Conservation (phyloP, 305 asterid genomes). For the Withania somnifera region DNA sequence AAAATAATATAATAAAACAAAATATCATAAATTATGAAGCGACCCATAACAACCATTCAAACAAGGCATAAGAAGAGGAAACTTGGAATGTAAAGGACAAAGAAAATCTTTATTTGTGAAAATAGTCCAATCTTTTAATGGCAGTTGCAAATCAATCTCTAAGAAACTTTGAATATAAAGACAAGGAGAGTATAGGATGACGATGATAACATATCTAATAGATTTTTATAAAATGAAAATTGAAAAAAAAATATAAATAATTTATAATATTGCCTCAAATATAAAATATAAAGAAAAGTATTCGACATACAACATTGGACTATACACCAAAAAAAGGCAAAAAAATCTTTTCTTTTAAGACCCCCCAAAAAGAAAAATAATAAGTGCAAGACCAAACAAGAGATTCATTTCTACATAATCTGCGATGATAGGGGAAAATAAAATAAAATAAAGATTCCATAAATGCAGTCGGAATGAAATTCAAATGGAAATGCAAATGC, state of each 20-base stretch:
- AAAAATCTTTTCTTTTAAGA: not conserved
- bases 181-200: not conserved
- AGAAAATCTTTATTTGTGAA: not conserved
- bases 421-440: conserved; percentile 63
- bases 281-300: no score
- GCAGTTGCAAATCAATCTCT: not conserved
- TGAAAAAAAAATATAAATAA: no score
- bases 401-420: conserved; percentile 41
- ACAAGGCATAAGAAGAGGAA: not conserved
- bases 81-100: not conserved
- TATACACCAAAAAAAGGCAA: not conserved
- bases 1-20: no score
- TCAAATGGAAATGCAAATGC: conserved; percentile 25
- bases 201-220: no score
- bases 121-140: not conserved
- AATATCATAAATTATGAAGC: no score
- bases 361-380: not conserved
- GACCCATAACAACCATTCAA: no score
- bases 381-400: no score
- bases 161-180: not conserved
- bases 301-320: not conserved
- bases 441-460: conserved; percentile 1
- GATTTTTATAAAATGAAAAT: no score
- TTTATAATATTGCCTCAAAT: no score
- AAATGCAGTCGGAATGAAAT: conserved; percentile 68